Percentiles rank a stretch among this genome's conserved stretches.
Conservation (phyloP, 192 early-diverging fungal genomes). For the Coemansia sp. region DNA sequence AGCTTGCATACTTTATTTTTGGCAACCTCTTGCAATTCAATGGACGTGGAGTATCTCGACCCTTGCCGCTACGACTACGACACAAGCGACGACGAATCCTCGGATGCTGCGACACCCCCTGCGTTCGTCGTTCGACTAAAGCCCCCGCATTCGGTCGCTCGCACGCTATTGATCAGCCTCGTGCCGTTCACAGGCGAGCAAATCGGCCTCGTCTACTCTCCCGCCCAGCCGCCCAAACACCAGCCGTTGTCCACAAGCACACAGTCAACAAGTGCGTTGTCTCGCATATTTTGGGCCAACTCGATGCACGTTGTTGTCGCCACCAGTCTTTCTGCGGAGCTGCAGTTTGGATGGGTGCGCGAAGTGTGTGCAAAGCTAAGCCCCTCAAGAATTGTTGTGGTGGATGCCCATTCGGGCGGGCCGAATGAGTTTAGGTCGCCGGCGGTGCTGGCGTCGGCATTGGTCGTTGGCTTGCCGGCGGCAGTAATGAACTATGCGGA, state of each 20-base stretch:
- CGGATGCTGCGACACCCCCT: background rate
- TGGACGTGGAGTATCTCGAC: conserved; percentile 45
- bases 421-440: conserved; percentile 30
- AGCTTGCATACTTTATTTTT: background rate
- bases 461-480: conserved; percentile 37
- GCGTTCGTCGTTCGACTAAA: conserved; percentile 29
- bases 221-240: conserved; percentile 8
- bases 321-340: conserved; percentile 14
- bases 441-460: conserved; percentile 32
- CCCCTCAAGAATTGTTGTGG: conserved; percentile 24
- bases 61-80: conserved; percentile 47
- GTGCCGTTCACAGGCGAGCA: conserved; percentile 11
- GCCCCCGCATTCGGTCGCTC: background rate
- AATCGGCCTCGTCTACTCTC: conserved; percentile 36
- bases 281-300: conserved; percentile 17
- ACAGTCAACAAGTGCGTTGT: conserved; percentile 26
- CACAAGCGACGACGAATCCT: conserved; percentile 42
- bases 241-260: conserved; percentile 5
- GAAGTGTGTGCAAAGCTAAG: conserved; percentile 14
- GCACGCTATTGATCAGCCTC: conserved; percentile 38
- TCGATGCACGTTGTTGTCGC: conserved; percentile 13
- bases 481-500: conserved; percentile 47
- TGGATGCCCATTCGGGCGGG: conserved; percentile 3
- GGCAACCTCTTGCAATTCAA: conserved; percentile 3
- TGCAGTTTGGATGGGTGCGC: conserved; percentile 46